A percentile compares a stretch with the other conserved stretches of the same genome.
Conservation (phyloP, 2,329 filamentous ascomycete genomes). For the Colletotrichum tropicale region DNA sequence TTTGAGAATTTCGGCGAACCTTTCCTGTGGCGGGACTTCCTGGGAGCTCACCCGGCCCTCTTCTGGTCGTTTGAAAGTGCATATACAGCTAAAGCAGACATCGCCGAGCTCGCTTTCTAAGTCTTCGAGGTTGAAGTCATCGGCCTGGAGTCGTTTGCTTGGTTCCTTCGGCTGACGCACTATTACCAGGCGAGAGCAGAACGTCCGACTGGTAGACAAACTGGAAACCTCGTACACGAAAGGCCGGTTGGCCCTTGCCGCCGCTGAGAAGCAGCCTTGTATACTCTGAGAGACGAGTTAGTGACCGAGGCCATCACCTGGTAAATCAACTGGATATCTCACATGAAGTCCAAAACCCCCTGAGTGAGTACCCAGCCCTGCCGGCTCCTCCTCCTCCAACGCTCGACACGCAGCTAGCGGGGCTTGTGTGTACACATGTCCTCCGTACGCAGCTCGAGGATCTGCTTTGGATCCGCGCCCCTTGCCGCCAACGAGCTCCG, state of each 20-base stretch:
- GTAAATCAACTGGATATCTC: constrained; percentile 19
- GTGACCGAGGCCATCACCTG: not conserved
- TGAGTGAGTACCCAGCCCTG: not conserved
- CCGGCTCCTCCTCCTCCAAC: constrained; percentile 28
- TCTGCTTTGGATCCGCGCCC: constrained; percentile 10
- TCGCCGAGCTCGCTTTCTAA: constrained; percentile 40
- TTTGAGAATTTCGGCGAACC: constrained; percentile 46
- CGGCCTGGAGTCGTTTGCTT: not conserved
- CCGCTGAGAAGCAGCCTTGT: constrained; percentile 59
- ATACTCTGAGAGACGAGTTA: constrained; percentile 46
- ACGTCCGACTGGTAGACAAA: constrained; percentile 49
- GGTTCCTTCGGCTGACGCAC: constrained; percentile 34
- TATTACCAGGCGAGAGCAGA: constrained; percentile 54
- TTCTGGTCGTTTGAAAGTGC: constrained; percentile 54
- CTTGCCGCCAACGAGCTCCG: constrained; percentile 9
- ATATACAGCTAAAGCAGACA: constrained; percentile 55
- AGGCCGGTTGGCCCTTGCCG: constrained; percentile 51
- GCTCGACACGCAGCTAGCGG: constrained; percentile 34
- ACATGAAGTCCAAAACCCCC: constrained; percentile 41
- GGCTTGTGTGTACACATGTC: constrained; percentile 41
- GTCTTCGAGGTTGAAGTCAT: constrained; percentile 33
- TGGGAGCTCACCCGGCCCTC: constrained; percentile 41
- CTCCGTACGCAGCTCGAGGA: constrained; percentile 35
- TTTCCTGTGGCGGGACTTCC: constrained; percentile 42
- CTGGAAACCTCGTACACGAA: constrained; percentile 56